Percentiles rank a stretch among this genome's conserved stretches.
Conservation (phyloP, 2,329 filamentous ascomycete species). For the Fusarium palustre region DNA sequence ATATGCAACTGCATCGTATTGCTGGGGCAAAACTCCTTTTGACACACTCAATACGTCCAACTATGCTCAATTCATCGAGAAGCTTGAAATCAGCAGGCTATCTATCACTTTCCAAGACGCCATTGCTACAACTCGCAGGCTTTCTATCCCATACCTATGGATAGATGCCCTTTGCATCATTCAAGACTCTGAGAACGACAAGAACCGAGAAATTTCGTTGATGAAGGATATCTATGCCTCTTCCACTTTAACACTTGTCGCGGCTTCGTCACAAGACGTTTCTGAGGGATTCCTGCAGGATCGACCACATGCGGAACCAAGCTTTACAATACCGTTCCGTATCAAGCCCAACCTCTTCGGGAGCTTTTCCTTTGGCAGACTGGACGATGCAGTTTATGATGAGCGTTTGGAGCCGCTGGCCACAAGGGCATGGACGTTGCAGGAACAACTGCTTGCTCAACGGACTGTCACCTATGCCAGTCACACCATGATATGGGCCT, state of each 20-base stretch:
- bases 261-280: not conserved
- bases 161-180: not conserved
- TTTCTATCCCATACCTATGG: not conserved
- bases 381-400: not conserved
- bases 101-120: not conserved
- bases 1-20: not conserved
- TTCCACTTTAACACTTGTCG: not conserved
- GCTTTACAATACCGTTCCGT: not conserved
- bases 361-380: not conserved
- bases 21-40: not conserved
- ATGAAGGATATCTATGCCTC: not conserved
- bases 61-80: not conserved
- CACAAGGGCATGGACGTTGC: not conserved
- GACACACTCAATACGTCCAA: not conserved
- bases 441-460: not conserved
- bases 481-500: not conserved
- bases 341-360: not conserved
- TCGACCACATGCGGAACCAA: accelerated
- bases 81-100: not conserved
- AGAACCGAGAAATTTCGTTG: not conserved
- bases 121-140: not conserved
- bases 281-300: not conserved
- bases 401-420: not conserved
- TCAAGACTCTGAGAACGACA: not conserved
- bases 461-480: not conserved